These are phyloP conservation scores for Ceratocystis ficicola DNA, from an alignment of 2,329 filamentous ascomycete genomes.

Conservation along the genomic window DNA sequence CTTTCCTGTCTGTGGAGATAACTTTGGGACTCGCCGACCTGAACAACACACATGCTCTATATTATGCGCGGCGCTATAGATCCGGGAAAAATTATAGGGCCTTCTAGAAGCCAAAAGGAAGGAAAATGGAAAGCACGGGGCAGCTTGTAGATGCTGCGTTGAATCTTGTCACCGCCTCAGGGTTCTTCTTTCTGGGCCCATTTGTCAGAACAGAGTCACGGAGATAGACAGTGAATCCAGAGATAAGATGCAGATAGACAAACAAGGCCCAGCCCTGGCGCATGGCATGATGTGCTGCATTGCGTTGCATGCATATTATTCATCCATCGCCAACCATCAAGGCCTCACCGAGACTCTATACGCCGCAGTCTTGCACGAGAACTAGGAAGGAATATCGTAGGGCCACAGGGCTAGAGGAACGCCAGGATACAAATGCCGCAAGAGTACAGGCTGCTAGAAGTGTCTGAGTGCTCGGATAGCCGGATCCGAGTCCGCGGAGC, in stretches of 20 bases:
- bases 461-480: neutral
- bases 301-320: neutral
- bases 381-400: neutral
- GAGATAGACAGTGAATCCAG: neutral
- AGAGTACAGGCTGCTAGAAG: neutral
- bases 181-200: neutral
- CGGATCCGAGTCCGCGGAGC: neutral
- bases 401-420: too few relatives aligned
- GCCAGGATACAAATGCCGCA: too few relatives aligned
- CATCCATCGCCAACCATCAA: neutral
- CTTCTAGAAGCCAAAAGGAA: conserved; percentile 5
- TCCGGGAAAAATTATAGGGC: neutral
- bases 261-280: neutral
- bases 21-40: neutral
- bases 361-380: neutral
- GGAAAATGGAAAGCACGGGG: conserved; percentile 18
- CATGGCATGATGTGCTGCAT: conserved; percentile 7
- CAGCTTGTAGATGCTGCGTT: neutral
- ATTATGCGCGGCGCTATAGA: neutral
- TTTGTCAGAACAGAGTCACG: conserved; percentile 13
- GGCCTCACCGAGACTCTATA: neutral
- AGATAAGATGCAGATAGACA: neutral
- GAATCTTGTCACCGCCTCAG: conserved; percentile 2
- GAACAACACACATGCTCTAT: neutral
- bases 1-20: neutral